A percentile compares a stretch with the other conserved stretches of the same genome.
Evolutionary conservation across 352 stramenopile genomes (phyloP).

Genomic region (Pythium biforme): DNA sequence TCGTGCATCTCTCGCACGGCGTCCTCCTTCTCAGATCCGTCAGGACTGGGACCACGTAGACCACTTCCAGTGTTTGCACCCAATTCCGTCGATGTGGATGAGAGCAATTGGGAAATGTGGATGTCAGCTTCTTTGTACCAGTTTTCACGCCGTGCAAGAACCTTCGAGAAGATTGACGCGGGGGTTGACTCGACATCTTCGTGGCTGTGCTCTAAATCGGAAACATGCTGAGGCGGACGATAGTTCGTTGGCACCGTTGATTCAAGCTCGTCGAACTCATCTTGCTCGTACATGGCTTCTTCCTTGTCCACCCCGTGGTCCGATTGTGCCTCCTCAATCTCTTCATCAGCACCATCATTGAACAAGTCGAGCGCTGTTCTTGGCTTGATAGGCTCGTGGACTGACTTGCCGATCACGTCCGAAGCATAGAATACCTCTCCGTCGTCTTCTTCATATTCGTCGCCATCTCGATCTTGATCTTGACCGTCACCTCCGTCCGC

Average conservation of each 20-base stretch:
- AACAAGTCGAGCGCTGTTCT: conserved; percentile 21
- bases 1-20: too few relatives aligned
- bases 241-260: conserved; percentile 12
- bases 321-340: not conserved
- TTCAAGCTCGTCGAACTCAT: not conserved
- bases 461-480: not conserved
- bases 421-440: conserved; percentile 29
- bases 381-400: conserved; percentile 18
- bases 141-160: not conserved
- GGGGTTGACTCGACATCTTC: not conserved
- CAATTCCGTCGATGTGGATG: not conserved
- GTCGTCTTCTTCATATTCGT: conserved; percentile 6
- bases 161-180: conserved; percentile 6
- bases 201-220: not conserved
- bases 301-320: not conserved
- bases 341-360: conserved; percentile 1
- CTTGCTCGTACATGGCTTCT: not conserved
- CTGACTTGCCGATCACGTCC: conserved; percentile 21
- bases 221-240: not conserved
- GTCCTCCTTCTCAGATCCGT: not conserved
- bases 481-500: not conserved
- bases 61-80: too few relatives aligned
- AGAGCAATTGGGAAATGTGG: not conserved
- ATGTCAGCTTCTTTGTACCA: conserved; percentile 2
- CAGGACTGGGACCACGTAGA: not conserved